Conservation (phyloP, 2,329 filamentous ascomycete species). For the Fusarium chaquense region DNA sequence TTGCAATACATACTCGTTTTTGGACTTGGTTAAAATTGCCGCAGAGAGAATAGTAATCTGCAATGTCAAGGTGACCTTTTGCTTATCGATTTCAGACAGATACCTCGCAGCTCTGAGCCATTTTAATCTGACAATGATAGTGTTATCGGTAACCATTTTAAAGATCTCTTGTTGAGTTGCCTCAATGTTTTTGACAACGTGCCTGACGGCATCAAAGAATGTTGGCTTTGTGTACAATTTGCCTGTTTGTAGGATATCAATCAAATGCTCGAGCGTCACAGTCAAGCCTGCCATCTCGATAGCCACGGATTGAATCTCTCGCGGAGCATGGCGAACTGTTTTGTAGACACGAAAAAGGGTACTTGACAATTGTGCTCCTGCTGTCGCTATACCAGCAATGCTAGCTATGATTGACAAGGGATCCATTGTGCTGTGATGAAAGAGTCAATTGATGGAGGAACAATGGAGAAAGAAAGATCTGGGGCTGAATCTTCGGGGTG, state of each 20-base stretch:
- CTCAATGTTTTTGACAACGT: conserved; percentile 18
- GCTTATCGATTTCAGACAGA: conserved; percentile 33
- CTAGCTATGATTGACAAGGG: conserved; percentile 31
- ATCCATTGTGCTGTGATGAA: conserved; percentile 9
- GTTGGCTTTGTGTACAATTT: background rate
- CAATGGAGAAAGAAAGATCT: background rate
- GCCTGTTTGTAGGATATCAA: conserved; percentile 9
- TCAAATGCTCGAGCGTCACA: conserved; percentile 16
- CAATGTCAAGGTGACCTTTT: conserved; percentile 23
- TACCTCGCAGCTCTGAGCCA: conserved; percentile 21
- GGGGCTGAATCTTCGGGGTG: background rate
- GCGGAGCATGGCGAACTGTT: conserved; percentile 13
- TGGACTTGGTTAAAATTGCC: conserved; percentile 23
- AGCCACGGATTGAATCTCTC: conserved; percentile 10
- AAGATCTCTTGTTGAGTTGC: conserved; percentile 14
- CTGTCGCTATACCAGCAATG: conserved; percentile 33
- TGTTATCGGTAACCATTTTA: background rate
- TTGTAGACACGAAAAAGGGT: conserved; percentile 15
- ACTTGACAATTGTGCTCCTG: conserved; percentile 25
- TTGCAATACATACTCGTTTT: background rate
- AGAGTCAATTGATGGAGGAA: background rate
- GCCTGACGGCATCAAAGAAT: conserved; percentile 1
- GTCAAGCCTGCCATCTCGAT: conserved; percentile 26
- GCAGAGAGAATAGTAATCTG: conserved; percentile 27
- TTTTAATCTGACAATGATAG: background rate